Evolutionary conservation across 352 stramenopile genomes (phyloP).

Genomic region (Pythium grandisporangium): DNA sequence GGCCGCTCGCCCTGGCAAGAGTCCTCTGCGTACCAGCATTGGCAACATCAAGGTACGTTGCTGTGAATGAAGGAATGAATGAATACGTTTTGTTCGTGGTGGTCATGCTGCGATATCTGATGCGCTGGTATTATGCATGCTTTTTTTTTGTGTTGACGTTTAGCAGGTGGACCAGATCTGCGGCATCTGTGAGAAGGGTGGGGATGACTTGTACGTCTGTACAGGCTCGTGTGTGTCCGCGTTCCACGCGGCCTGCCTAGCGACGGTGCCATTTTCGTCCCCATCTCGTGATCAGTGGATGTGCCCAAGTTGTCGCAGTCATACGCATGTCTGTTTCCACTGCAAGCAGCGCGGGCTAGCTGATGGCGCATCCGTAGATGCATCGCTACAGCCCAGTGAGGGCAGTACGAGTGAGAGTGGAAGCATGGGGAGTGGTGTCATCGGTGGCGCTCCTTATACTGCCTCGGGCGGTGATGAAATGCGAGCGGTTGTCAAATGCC

Average conservation of each 20-base stretch:
- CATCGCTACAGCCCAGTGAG: neutral
- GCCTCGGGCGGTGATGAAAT: too few species aligned
- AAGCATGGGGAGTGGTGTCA: neutral
- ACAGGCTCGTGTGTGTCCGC: constrained; percentile 62
- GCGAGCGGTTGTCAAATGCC: constrained; percentile 57
- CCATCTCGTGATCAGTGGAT: constrained; percentile 34
- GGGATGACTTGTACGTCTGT: constrained; percentile 34
- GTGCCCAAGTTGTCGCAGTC: constrained; percentile 40
- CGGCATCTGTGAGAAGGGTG: constrained; percentile 54
- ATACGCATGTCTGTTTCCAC: constrained; percentile 74
- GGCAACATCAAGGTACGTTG: too few species aligned
- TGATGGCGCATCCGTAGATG: constrained; percentile 9
- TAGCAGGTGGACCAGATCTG: constrained; percentile 50
- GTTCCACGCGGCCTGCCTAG: constrained; percentile 50
- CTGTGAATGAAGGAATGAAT: too few species aligned
- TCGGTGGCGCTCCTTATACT: too few species aligned
- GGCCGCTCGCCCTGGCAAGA: too few species aligned
- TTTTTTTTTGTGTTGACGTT: neutral
- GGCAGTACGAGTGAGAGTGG: neutral
- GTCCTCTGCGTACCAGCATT: too few species aligned
- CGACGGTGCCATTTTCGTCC: constrained; percentile 2
- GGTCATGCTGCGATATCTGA: neutral
- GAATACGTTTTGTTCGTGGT: too few species aligned
- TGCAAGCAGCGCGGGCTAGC: constrained; percentile 47
- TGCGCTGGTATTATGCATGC: neutral